phyloP scores from a whole-genome alignment of 495 filamentous ascomycete genomes.

The Tuber indicum region DNA sequence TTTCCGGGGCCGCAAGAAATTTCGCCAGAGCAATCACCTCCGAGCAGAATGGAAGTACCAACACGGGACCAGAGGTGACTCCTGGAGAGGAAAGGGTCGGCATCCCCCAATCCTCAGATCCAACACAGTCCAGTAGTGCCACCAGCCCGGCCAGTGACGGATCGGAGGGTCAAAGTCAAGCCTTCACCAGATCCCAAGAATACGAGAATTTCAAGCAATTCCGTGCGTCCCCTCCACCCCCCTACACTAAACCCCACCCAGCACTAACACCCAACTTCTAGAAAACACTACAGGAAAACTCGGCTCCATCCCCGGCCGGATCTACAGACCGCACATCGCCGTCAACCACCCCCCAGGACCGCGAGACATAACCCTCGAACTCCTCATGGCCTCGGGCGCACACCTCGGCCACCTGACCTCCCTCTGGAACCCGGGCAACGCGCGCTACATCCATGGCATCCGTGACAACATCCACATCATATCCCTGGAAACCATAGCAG shows the following conservation, averaged over 20 bases:
- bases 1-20: conserved; percentile 8
- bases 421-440: conserved; percentile 91
- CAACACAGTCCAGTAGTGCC: not conserved
- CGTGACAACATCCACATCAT: conserved; percentile 90
- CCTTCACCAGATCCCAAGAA: conserved; percentile 22
- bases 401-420: conserved; percentile 90
- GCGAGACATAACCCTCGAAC: conserved; percentile 77
- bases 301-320: conserved; percentile 51
- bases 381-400: conserved; percentile 80
- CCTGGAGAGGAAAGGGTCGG: not conserved
- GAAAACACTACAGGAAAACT: conserved; percentile 45
- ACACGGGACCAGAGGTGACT: not conserved
- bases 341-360: conserved; percentile 66
- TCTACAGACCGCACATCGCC: conserved; percentile 63
- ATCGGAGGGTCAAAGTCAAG: not conserved
- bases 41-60: conserved; percentile 14
- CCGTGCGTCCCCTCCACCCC: conserved; percentile 18
- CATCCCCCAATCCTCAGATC: not conserved
- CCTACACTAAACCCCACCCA: not conserved
- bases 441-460: conserved; percentile 89
- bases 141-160: not conserved
- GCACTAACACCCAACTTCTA: conserved; percentile 13
- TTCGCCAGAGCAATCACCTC: conserved; percentile 8
- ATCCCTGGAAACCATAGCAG: conserved; percentile 74
- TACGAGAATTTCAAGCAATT: conserved; percentile 38